Evolutionary conservation across 371 early-diverging fungal genomes (phyloP).

Genomic region (Actinomucor elegans): DNA sequence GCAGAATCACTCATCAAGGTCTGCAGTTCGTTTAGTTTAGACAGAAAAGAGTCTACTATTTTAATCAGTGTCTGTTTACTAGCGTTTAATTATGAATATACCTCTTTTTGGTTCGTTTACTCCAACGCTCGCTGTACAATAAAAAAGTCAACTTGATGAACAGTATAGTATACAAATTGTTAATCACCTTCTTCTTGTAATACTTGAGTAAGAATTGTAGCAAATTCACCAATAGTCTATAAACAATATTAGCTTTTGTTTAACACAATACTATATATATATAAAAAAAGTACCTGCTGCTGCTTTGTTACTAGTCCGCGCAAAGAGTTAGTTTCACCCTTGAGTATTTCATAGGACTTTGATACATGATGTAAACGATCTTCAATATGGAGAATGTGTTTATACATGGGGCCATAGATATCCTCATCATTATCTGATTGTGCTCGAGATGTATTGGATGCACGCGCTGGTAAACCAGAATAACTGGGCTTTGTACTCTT

Average conservation of each 20-base stretch:
- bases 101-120: slow-evolving; percentile 1
- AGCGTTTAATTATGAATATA: background rate
- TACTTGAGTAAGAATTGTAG: slow-evolving; percentile 3
- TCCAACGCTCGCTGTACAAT: background rate
- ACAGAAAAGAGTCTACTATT: slow-evolving; percentile 10
- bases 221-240: slow-evolving; percentile 8
- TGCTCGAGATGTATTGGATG: background rate
- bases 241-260: background rate
- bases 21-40: slow-evolving; percentile 9
- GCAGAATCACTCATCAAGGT: background rate
- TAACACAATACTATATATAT: background rate
- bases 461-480: background rate
- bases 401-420: slow-evolving; percentile 18
- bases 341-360: slow-evolving; percentile 15
- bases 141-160: background rate
- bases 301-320: slow-evolving; percentile 12
- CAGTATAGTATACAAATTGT: background rate
- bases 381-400: slow-evolving; percentile 24
- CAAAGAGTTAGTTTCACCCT: slow-evolving; percentile 18
- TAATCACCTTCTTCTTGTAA: slow-evolving; percentile 5
- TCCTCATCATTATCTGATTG: slow-evolving; percentile 13
- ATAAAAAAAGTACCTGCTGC: slow-evolving; percentile 13
- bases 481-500: slow-evolving; percentile 47
- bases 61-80: background rate
- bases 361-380: slow-evolving; percentile 22